Evolutionary conservation across 2,329 filamentous ascomycete genomes (phyloP), one percentile per base, ranked within the genome.

Genomic region (Fusarium sambucinum): DNA sequence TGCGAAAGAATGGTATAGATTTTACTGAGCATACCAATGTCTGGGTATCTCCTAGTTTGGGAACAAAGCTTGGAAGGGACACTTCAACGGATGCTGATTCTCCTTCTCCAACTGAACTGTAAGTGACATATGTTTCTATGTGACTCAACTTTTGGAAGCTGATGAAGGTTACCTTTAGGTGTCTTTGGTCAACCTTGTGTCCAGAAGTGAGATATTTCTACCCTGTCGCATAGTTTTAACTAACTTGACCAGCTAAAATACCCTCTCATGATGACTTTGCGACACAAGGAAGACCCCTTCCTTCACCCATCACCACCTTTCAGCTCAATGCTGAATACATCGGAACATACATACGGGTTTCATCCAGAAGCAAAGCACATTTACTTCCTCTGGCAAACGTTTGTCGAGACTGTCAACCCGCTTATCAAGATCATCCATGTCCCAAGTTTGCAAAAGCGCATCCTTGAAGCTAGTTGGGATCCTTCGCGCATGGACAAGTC

Each of bases 321-420:
- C 0, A 44, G 63, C 4, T 14, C 27, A 4, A 45, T 72, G 6
- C 11, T 70, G 2, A 33, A 55, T 8, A 38, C 30, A 3, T 16
- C 12, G 0, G n/a, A 60, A 0, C 4, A 27, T 35, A 5, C 3
- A 58, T 7, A 56, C 10, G 45, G 70, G 1, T 6, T 70, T 1
- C 76, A 79, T 10, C 77, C 77, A 1, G 74, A 79, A 3, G 74
- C 77, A 8, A 72, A 69, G 5, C 68, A 72, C 0, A 75, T 77
- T 8, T 75, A 73, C 25, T 70, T 66, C 6, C 55, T 76, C 9
- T 79, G 77, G 77, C 75, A 79, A n/a, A 59, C 61, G 0, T 79
- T 78, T 33, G 70, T 77, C 16, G 77, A 79, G 35, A 66, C 58
- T 0, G 74, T 78, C 30, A 77, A 79, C 14, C 77, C 77, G 0